Percentiles rank a stretch among this genome's conserved stretches.
phyloP scores from a whole-genome alignment of 2,329 filamentous ascomycete genomes.

The Claviceps sorghi region DNA sequence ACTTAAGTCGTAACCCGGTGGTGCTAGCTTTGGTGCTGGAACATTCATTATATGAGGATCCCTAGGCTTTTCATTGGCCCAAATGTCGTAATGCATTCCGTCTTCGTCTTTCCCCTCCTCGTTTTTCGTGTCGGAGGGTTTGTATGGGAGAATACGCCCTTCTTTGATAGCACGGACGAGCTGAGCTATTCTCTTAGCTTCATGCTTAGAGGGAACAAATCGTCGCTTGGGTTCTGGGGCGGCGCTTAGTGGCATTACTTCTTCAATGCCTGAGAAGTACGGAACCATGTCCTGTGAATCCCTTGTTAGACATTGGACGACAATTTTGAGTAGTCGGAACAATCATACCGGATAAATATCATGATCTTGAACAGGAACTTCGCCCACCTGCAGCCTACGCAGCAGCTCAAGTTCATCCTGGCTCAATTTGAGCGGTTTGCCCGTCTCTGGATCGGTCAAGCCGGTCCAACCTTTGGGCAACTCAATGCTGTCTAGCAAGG shows the following conservation, averaged over 20 bases:
- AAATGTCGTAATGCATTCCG: constrained; percentile 70
- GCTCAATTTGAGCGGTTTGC: constrained; percentile 77
- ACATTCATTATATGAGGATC: constrained; percentile 87
- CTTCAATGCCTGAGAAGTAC: constrained; percentile 80
- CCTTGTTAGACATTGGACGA: not conserved
- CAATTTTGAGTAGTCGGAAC: not conserved
- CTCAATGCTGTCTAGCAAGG: constrained; percentile 89
- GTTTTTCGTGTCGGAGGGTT: constrained; percentile 51
- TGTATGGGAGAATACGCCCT: constrained; percentile 84
- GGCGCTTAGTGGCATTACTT: constrained; percentile 87
- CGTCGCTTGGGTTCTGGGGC: constrained; percentile 92
- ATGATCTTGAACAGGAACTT: constrained; percentile 74
- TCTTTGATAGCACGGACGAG: constrained; percentile 91
- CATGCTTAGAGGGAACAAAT: constrained; percentile 92
- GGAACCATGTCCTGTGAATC: constrained; percentile 61
- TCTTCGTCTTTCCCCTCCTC: constrained; percentile 59
- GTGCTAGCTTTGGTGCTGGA: constrained; percentile 81
- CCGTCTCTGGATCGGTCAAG: constrained; percentile 82
- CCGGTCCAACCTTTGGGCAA: constrained; percentile 96
- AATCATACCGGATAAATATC: constrained; percentile 69
- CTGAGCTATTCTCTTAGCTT: constrained; percentile 93
- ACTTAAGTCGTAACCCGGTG: constrained; percentile 86
- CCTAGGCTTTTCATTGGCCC: constrained; percentile 78
- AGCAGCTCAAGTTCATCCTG: constrained; percentile 81
- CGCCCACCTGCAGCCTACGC: constrained; percentile 75